Base-by-base conservation (phyloP, 768 basidiomycete genomes). In the Boletus rex-veris region DNA sequence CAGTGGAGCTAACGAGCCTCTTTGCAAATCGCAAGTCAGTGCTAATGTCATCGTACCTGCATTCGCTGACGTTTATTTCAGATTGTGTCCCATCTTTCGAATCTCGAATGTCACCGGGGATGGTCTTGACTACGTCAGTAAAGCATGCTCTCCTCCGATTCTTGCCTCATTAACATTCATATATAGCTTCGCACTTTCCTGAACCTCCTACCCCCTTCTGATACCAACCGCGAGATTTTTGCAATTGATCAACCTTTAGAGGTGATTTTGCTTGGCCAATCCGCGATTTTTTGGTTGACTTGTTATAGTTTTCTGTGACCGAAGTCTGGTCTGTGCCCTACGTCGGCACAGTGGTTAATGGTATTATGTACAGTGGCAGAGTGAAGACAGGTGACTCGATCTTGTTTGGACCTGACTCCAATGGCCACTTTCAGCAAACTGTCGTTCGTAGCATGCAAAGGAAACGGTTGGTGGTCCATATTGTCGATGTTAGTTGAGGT, bases 101-200 rank as follows among this genome's bases (percentile, higher is more conserved):
- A 75, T 95, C 19, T 97, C 94, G 4, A 98, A 98, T 67, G 92
- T 97, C 14, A 95, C 92, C 2, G 96, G 95, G n/a, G 82, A 90
- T 60, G 92, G 94, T 4, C 81, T 96, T 11, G 85, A 91, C 62
- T 77, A 81, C 59, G 87, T 92, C 59, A 44, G 80, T 59, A 4
- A 36, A n/a, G 4, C 46, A 24, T 24, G 10, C 35, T 48, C 12
- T 40, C 15, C 28, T 33, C 18, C 3, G 38, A 31, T 52, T 45
- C 14, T 52, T 43, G 21, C 28, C 59, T 65, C 28, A 72, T n/a
- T n/a, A n/a, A n/a, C n/a, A n/a, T 31, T 41, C 18, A 10, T 18
- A 19, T 44, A 33, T 57, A 90, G 88, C 72, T 98, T 50, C 83
- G 94, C 52, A 90, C 85, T 3, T 96, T 98, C 73, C 76, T 98